Conservation (phyloP, 2,329 filamentous ascomycete genomes). For the Coniochaeta sp. region DNA sequence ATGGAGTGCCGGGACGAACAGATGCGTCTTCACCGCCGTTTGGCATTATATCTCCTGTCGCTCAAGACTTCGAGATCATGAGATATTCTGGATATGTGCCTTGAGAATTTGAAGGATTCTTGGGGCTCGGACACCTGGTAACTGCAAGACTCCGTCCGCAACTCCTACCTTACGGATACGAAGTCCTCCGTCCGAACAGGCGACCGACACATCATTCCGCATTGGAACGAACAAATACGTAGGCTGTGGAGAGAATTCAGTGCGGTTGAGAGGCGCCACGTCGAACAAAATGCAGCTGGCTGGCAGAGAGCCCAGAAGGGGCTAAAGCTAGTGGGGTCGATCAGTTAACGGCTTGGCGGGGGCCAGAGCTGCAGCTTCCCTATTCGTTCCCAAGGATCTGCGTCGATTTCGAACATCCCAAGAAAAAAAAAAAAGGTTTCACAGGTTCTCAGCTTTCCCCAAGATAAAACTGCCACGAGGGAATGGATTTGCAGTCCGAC, state of each 20-base stretch:
- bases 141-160: neutral
- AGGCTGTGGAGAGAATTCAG: neutral
- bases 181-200: neutral
- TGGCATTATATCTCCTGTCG: neutral
- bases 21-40: neutral
- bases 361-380: neutral
- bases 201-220: neutral
- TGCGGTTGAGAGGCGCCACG: neutral
- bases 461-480: neutral
- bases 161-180: neutral
- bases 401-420: neutral
- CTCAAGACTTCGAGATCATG: neutral
- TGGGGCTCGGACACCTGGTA: neutral
- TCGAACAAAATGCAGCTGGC: neutral
- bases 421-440: neutral
- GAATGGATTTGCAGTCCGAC: neutral
- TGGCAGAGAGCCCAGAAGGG: neutral
- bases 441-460: neutral
- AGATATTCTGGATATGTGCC: neutral
- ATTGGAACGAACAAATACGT: neutral
- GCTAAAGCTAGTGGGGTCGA: neutral
- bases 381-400: neutral
- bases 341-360: neutral
- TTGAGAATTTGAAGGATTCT: neutral
- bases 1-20: neutral